These are phyloP conservation scores for Rhodamnia rubescens DNA, from an alignment of 345 rosid genomes.

Conservation along the genomic window DNA sequence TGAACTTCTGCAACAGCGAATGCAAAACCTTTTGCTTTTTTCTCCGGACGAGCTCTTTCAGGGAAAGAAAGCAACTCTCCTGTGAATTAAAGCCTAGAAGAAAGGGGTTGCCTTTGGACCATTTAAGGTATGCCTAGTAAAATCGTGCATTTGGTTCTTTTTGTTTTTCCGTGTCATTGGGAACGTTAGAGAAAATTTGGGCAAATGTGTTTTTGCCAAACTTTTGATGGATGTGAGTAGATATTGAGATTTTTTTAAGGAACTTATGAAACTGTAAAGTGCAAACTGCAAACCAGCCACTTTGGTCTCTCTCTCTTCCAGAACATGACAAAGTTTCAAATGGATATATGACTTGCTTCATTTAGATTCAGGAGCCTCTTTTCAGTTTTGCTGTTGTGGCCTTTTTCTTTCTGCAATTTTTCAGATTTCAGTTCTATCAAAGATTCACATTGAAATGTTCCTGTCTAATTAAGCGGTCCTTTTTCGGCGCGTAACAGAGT, in stretches of 20 bases:
- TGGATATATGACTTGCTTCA: not conserved
- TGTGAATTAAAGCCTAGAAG: not conserved
- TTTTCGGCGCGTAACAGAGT: not conserved
- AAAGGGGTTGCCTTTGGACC: not conserved
- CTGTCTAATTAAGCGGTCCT: not conserved
- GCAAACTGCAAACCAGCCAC: not conserved
- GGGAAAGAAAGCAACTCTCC: not conserved
- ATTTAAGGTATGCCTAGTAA: not conserved
- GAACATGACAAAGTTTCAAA: not conserved
- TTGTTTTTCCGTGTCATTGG: not conserved
- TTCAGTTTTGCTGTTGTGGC: not conserved
- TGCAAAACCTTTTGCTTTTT: not conserved
- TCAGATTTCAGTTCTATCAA: not conserved
- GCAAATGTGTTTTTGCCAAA: not conserved
- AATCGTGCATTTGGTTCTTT: not conserved
- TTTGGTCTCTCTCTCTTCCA: not conserved
- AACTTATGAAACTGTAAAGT: not conserved
- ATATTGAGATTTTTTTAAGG: not conserved
- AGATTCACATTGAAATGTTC: not conserved
- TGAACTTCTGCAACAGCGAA: not conserved
- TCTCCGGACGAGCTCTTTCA: not conserved
- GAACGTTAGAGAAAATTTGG: not conserved
- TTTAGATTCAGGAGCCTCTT: not conserved
- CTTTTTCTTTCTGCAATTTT: not conserved
- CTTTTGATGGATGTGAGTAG: not conserved